Conservation (phyloP, 2,329 filamentous ascomycete species). For the Botrytis byssoidea region DNA sequence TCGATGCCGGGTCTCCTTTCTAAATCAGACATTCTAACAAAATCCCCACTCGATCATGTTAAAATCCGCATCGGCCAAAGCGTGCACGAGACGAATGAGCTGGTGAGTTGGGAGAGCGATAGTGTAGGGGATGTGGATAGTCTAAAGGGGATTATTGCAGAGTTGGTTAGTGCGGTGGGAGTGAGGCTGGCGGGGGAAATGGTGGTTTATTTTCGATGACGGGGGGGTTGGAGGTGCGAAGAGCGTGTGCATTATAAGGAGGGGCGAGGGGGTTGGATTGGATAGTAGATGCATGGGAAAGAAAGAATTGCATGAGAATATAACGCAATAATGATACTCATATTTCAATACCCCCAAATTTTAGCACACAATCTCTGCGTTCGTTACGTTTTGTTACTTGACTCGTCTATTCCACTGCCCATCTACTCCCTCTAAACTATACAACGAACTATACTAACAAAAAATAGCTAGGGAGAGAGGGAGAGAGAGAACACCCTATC, state of each 20-base stretch:
- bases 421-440: too few relatives aligned
- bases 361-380: too few relatives aligned
- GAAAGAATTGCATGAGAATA: background rate
- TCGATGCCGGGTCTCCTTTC: constrained; percentile 65
- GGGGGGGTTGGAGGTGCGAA: accelerated
- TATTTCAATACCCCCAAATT: too few relatives aligned
- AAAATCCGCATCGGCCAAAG: constrained; percentile 48
- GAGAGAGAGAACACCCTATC: too few relatives aligned
- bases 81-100: constrained; percentile 22
- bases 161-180: constrained; percentile 66
- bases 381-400: too few relatives aligned
- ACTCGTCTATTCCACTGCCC: too few relatives aligned
- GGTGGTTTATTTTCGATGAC: background rate
- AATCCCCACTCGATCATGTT: constrained; percentile 59
- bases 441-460: too few relatives aligned
- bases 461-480: too few relatives aligned
- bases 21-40: constrained; percentile 49
- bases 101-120: constrained; percentile 57
- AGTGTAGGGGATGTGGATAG: constrained; percentile 49
- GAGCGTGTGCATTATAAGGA: background rate
- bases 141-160: constrained; percentile 63
- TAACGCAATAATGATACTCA: background rate
- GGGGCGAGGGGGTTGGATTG: accelerated
- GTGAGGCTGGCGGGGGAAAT: constrained; percentile 49
- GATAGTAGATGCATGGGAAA: background rate